Evolutionary conservation across 2,329 filamentous ascomycete genomes (phyloP), one percentile per base, ranked within the genome.

Genomic region (Pseudocercospora macadamiae): DNA sequence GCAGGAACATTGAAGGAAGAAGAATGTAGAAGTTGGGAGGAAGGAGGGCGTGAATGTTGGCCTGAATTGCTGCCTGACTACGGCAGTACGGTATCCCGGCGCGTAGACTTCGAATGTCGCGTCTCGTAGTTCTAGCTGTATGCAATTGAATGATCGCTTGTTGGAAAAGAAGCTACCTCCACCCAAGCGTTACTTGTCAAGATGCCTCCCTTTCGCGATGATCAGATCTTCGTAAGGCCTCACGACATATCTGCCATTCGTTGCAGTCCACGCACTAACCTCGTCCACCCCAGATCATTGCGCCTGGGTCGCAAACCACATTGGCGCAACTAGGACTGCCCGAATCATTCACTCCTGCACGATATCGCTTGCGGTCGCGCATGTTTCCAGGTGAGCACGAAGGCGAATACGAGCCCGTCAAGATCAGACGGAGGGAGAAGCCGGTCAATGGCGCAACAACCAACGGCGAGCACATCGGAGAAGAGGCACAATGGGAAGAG

Each of bases 321-420:
- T 86, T 96, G 79, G 93, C 92, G 66, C 92, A 96, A 82, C 84
- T 96, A 37, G 93, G 93, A 52, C 89, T 95, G 68, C 88, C 87
- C 68, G 93, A 97, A 79, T 87, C 86, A n/a, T 88, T 97, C 75
- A 96, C 93, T 32, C 93, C 92, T 42, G 91, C 95, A n/a, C 84
- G 87, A 62, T 85, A 90, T 74, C 90, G 92, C 66, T 85, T 97
- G 66, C 87, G 90, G 28, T 97, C 93, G 76, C 89, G 95, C 79
- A 96, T 99, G 92, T 99, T 97, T 69, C 82, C 83, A 1, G 86
- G 82, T 54, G 86, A 87, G 66, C 92, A 96, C 71, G 83, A 84
- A 54, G 90, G 91, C 59, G 87, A 89, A 71, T 92, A 86, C 71
- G 89, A 93, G 70, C 92, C 93, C 1, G 89, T 91, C 69, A 88